Base-by-base conservation (phyloP, 805 yeast species). In the Candida tibetensis region DNA sequence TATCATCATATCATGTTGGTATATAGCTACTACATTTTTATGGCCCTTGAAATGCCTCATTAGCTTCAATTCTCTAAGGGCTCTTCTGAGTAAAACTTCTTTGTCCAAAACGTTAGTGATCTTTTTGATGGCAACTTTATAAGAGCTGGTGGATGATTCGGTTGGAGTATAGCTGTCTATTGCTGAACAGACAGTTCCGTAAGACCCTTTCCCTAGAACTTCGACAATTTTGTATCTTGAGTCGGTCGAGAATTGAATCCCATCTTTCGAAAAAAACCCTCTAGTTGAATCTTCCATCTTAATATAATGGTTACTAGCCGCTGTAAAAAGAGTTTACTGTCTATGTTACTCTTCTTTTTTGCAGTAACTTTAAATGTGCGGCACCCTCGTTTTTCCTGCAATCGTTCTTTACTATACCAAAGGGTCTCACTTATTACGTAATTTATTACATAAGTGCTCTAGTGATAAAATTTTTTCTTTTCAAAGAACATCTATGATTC, bases 21-120 rank as follows among this genome's bases (percentile, higher is more conserved):
- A 32, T 13, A 18, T 42, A 57, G 64, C 33, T 55, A 72, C 76
- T 55, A 72, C 76, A 58, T 90, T 88, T 47, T 76, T 80, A 61
- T 89, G 96, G 9, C 97, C 97, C 44, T 79, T 79, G 57, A 90
- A 85, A 54, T 78, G 86, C 28, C 76, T 74, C 90, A 90, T 81
- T 39, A 90, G 68, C 52, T 81, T 79, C 46, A 90, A 62, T 60
- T 90, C 98, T 44, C 98, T 69, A 5, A 88, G 71, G 0, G 96
- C 96, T 44, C 97, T 67, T 47, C 81, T 81, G 50, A 87, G 54
- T 34, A 88, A 69, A 4, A 83, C 77, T 32, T 80, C 85, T 47
- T 77, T 77, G 29, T 69, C 67, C 52, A 85, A 84, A 17, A 88
- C 85, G 46, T 76, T 75, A 27, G 81, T 73, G 10, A 90, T 85